These are phyloP conservation scores for Neltuma alba DNA, from an alignment of 306 rosid genomes.

Conservation along the genomic window DNA sequence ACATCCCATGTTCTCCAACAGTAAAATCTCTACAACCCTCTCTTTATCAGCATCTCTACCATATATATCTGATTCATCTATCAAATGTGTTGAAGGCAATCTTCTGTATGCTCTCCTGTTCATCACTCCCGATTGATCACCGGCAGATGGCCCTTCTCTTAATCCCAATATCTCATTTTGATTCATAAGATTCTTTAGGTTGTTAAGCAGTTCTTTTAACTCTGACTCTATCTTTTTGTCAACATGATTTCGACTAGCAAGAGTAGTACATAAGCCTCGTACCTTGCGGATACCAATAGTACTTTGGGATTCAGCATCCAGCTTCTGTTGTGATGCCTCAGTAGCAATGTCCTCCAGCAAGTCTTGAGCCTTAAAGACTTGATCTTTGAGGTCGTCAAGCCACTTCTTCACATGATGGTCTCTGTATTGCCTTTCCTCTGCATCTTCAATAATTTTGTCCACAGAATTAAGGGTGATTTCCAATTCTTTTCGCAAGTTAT, in stretches of 20 bases:
- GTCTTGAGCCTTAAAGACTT: neutral
- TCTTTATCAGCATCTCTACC: neutral
- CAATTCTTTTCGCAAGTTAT: neutral
- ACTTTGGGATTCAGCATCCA: neutral
- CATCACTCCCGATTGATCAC: neutral
- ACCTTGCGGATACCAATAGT: neutral
- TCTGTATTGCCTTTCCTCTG: constrained; percentile 5
- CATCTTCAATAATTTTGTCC: neutral
- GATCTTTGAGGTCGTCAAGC: neutral
- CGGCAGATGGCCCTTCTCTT: neutral
- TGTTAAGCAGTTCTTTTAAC: neutral
- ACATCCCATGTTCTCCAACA: neutral
- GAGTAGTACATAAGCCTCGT: neutral
- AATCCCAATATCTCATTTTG: constrained; percentile 3
- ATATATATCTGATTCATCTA: neutral
- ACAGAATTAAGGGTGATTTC: neutral
- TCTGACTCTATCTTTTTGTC: neutral
- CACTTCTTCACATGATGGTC: neutral
- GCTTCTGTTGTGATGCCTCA: neutral
- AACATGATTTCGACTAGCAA: neutral
- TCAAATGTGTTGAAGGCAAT: neutral
- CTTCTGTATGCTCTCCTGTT: neutral
- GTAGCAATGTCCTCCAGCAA: neutral
- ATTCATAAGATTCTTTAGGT: neutral
- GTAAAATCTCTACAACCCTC: neutral